These are phyloP conservation scores for Penicillium concentricum DNA, from an alignment of 2,329 filamentous ascomycete genomes.

Conservation along the genomic window DNA sequence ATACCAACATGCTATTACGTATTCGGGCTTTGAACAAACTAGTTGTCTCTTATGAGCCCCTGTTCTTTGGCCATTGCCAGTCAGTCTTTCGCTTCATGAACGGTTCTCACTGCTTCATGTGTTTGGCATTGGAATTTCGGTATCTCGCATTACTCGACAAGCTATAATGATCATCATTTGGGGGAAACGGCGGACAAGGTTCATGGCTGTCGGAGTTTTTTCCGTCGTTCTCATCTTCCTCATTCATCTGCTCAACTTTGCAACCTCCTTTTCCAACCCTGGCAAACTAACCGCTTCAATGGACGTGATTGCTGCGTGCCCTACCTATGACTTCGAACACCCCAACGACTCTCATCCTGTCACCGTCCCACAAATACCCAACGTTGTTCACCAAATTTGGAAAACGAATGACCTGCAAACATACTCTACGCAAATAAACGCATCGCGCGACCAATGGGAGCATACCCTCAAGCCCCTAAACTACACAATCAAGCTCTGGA, in stretches of 20 bases:
- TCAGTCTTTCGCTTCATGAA: not conserved
- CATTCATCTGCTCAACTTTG: not conserved
- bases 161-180: not conserved
- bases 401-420: constrained; percentile 11
- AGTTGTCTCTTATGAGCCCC: not conserved
- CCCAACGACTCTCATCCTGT: not conserved
- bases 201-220: not conserved
- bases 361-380: constrained; percentile 6
- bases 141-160: not conserved
- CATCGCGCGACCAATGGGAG: not conserved
- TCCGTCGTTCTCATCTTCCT: not conserved
- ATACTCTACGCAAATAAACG: constrained; percentile 4
- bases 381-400: constrained; percentile 20
- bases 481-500: constrained; percentile 22
- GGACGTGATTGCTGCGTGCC: not conserved
- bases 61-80: not conserved
- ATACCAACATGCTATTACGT: not conserved
- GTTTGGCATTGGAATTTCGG: not conserved
- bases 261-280: not conserved
- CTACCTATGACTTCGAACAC: not conserved
- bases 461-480: not conserved
- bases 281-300: not conserved
- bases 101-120: not conserved
- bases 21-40: not conserved
- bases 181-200: not conserved